A percentile compares a stretch with the other conserved stretches of the same genome.
Evolutionary conservation across 257 asterid species (phyloP).

Genomic region (Pogostemon cablin): DNA sequence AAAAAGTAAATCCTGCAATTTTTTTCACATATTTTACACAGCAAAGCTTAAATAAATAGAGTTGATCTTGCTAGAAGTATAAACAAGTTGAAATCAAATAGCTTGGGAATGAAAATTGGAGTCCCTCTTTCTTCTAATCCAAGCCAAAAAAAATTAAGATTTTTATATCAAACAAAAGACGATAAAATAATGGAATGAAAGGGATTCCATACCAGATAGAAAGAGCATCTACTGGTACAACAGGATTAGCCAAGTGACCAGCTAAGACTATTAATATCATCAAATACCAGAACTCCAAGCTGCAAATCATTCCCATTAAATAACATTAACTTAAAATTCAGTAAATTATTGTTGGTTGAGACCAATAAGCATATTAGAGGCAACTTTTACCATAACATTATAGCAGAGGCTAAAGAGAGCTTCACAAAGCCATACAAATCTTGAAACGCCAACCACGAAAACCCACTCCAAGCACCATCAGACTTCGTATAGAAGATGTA

Average conservation of each 20-base stretch:
- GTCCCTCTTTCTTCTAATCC: not conserved
- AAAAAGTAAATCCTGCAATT: not conserved
- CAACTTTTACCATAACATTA: constrained; percentile 67
- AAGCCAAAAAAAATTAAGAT: not conserved
- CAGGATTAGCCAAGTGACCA: constrained; percentile 76
- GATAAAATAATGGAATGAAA: not conserved
- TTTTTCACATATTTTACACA: not conserved
- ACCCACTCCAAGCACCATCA: constrained; percentile 84
- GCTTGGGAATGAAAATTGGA: not conserved
- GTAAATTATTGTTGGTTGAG: not conserved
- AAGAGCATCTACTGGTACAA: constrained; percentile 74
- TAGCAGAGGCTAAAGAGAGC: constrained; percentile 79
- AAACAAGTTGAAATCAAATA: not conserved
- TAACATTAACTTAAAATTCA: constrained; percentile 4
- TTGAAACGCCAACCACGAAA: constrained; percentile 73
- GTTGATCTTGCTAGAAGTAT: not conserved
- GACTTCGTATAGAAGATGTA: constrained; percentile 64
- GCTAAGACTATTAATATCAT: constrained; percentile 68
- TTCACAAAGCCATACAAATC: constrained; percentile 65
- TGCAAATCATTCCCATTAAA: constrained; percentile 38
- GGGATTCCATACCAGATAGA: constrained; percentile 68
- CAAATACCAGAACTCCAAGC: constrained; percentile 94
- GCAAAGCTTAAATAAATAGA: not conserved
- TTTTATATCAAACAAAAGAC: not conserved
- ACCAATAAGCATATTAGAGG: too few relatives aligned